Percentiles rank a stretch among this genome's conserved stretches.
These are phyloP conservation scores for Planoprotostelium fungivorum DNA, from an alignment of 78 protist genomes.

Conservation along the genomic window DNA sequence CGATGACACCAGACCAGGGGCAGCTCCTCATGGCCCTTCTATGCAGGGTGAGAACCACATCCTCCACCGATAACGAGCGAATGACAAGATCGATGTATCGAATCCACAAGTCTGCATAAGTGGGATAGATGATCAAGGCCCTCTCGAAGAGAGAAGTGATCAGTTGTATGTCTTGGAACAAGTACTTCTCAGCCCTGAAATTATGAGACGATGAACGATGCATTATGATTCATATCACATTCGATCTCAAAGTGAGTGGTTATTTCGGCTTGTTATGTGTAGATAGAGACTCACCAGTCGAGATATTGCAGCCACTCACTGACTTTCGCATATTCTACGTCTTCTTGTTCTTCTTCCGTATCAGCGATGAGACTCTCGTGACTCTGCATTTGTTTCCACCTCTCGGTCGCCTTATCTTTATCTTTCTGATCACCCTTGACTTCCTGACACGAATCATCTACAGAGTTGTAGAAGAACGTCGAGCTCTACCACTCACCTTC, in stretches of 20 bases:
- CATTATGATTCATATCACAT: too few relatives aligned
- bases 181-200: neutral
- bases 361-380: neutral
- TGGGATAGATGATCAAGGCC: neutral
- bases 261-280: too few relatives aligned
- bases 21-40: neutral
- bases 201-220: neutral
- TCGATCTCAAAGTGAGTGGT: too few relatives aligned
- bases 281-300: neutral
- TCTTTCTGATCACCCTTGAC: neutral
- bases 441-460: too few relatives aligned
- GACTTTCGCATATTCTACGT: neutral
- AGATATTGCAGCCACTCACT: neutral
- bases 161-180: neutral
- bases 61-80: neutral
- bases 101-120: neutral
- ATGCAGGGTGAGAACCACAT: neutral
- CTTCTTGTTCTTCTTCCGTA: neutral
- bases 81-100: neutral
- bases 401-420: neutral
- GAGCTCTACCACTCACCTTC: neutral
- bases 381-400: neutral
- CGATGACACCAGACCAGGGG: neutral
- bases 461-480: neutral
- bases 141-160: neutral